Conservation (phyloP, 2,329 filamentous ascomycete genomes). For the Lachnellula willkommii region DNA sequence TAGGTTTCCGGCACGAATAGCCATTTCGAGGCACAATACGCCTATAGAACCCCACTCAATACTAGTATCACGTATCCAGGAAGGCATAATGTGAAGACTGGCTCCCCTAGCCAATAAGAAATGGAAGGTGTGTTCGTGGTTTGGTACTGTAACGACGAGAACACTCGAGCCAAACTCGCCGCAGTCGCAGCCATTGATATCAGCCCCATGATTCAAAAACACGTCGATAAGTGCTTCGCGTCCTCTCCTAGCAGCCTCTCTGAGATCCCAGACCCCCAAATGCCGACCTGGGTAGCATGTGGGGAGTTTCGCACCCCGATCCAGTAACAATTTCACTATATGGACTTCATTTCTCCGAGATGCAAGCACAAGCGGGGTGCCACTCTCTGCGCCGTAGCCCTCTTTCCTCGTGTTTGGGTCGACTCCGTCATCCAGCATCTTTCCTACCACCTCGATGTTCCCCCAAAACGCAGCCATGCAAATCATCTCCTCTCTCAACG, state of each 20-base stretch:
- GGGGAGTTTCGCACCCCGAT: not conserved
- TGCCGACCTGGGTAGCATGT: no score
- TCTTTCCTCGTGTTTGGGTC: not conserved
- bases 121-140: not conserved
- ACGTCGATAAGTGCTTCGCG: not conserved
- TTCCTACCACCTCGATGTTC: not conserved
- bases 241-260: not conserved
- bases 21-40: not conserved
- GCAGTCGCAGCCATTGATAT: not conserved
- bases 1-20: not conserved
- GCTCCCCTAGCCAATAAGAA: not conserved
- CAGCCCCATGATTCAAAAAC: not conserved
- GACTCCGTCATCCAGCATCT: not conserved
- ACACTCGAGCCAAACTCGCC: no score
- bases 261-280: not conserved
- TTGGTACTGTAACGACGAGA: not conserved
- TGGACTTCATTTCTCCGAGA: no score
- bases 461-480: not conserved
- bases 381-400: not conserved
- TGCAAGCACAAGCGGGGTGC: no score
- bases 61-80: no score
- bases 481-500: not conserved
- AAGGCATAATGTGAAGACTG: no score
- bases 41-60: not conserved
- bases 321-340: not conserved